Base-by-base conservation (phyloP, 2,329 filamentous ascomycete species). In the Rhinocladiella similis region DNA sequence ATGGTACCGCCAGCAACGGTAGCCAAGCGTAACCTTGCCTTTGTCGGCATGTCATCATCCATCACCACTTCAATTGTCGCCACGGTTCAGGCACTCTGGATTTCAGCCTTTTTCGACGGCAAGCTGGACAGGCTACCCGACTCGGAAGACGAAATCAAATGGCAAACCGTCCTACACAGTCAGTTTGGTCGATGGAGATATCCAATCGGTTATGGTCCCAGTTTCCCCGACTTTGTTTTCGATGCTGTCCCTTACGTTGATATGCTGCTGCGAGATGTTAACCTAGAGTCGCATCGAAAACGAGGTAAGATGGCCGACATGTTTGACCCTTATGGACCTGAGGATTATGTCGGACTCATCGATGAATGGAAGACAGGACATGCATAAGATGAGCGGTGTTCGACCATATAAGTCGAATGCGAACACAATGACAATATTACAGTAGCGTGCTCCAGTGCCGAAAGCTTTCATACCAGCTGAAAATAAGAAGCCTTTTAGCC, bases 211-310 rank as follows among this genome's bases (percentile, higher is more conserved):
- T 85, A 83, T 65, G 87, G 87, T 1, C 76, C 74, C 36, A 78
- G 76, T 66, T 77, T 80, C 55, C 85, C 85, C 0, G 87, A 89
- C 68, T 86, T 91, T 63, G 84, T 89, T 18, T 92, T 92, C 66
- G 90, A 94, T 69, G 81, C 81, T 0, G 69, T 93, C 52, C 87
- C 88, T 3, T 94, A 91, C 66, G 68, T 90, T n/a, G 89, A 92
- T 69, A 66, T 87, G 66, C 69, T 93, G 66, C 67, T 89, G 59
- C 72, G 73, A 1, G 89, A 93, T 68, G 64, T 91, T 54, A 87
- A 83, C 0, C 69, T 91, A 53, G 72, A 79, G 14, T 73, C 73
- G 0, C 59, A 61, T 56, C 63, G 75, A 20, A 77, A 75, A 60
- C 42, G 52, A 1, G 42, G 55, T n/a, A 46, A 57, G 4, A 50